Evolutionary conservation across 768 basidiomycete genomes (phyloP).

Genomic region (Gymnopilus dilepis): DNA sequence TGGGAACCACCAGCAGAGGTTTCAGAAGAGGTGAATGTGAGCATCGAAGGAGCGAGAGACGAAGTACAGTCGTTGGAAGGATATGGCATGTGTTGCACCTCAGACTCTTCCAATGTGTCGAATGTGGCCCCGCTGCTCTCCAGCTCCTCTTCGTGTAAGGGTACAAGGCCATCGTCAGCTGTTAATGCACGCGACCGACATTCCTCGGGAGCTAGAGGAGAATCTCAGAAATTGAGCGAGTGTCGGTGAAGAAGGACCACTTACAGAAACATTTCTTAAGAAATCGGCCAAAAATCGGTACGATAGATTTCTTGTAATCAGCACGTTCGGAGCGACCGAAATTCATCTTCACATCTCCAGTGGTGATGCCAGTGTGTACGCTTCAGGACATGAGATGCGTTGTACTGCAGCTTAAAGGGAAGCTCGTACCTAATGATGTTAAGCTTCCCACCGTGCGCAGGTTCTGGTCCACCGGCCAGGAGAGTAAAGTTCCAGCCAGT

Average conservation of each 20-base stretch:
- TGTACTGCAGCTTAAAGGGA: not conserved
- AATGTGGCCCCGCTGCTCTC: not conserved
- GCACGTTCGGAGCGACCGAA: constrained; percentile 8
- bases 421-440: constrained; percentile 9
- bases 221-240: not conserved
- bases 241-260: not conserved
- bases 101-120: not conserved
- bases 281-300: constrained; percentile 11
- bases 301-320: not conserved
- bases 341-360: constrained; percentile 16
- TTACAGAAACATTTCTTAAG: constrained; percentile 11
- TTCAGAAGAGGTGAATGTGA: too few species aligned
- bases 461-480: constrained; percentile 16
- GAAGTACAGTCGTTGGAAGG: too few species aligned
- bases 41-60: too few species aligned
- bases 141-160: not conserved
- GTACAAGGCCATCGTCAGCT: not conserved
- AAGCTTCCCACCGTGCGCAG: constrained; percentile 3
- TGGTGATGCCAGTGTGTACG: constrained; percentile 16
- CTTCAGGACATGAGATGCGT: not conserved
- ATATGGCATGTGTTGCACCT: not conserved
- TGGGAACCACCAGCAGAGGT: too few species aligned
- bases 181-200: constrained; percentile 5
- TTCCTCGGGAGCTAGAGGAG: constrained; percentile 14
- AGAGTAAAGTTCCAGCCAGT: constrained; percentile 12